Evolutionary conservation across 495 filamentous ascomycete species (phyloP), one percentile per base, ranked within the genome.

Genomic region (Schizothecium vesticola): DNA sequence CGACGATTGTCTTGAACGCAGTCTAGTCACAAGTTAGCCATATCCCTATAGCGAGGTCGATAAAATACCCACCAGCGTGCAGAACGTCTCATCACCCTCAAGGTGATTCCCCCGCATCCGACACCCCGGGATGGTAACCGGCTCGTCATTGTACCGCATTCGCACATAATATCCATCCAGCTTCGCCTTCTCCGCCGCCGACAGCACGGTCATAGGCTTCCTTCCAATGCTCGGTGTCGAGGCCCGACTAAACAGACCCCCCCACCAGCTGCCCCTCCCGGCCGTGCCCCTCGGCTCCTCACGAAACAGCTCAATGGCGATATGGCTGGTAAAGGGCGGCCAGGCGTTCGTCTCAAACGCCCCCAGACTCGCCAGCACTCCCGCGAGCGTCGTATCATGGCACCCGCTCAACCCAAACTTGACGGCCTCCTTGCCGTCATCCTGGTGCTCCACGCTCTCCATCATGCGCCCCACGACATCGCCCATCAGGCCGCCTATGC

Each of bases 321-420:
- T 86, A 63, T 93, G 92, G 70, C 90, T 93, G 0, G 94, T 97
- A 73, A 92, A 99, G 0, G 91, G 92, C 2, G 95, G 95, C 95
- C 95, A 99, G 24, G 82, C 83, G 59, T 86, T 84, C 23, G 80
- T 81, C 58, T 93, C 83, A 75, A 89, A 95, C 7, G 90, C 89
- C 10, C 95, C 95, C 1, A 97, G 71, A 69, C 90, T 92, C 10
- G 90, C 83, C 43, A 99, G 79, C 12, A 96, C 78, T 0, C 84
- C 92, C 5, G 91, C 95, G 10, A 98, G 82, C 22, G 95, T 97
- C 11, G 95, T 98, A 77, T 99, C 95, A 75, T 99, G 95, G 72
- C 93, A 97, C 22, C 95, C 95, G 72, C 87, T 90, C 70, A 99
- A 80, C 5, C 87, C 90, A 59, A 84, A 81, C 22, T 75, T 76